Base-by-base conservation (phyloP, 1,284 basidiomycete genomes). In the Tilletia walkeri region DNA sequence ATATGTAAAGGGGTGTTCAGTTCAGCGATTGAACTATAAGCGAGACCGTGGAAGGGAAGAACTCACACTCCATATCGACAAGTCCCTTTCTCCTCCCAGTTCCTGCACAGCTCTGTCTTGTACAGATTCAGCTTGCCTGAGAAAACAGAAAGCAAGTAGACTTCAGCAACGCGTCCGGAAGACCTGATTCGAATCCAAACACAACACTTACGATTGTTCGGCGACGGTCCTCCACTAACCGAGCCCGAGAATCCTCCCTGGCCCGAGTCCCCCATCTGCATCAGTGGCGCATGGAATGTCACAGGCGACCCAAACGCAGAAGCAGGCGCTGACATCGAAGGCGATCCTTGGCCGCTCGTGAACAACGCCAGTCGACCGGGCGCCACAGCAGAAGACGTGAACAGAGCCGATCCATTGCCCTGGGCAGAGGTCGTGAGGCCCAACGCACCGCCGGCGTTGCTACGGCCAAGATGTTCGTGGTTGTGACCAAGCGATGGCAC, bases 31-130 rank as follows among this genome's bases (percentile, higher is more conserved):
- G 24, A 30, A 30, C 24, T 30, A 30, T 30, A 30, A 30, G 24
- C 24, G 24, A 30, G 24, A 30, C 24, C 24, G 24, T 30, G 24
- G 18, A 67, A 45, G 41, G 41, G 41, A 45, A 34, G 10, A 5
- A 30, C 73, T 68, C 54, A 75, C 72, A 49, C 63, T 66, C 90
- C 91, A 78, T 95, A 95, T 59, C 92, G 88, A 84, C 93, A 95
- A n/a, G 87, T 86, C 1, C 92, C 92, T 81, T 93, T 93, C 85
- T 95, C 93, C 83, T 94, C 93, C 92, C 93, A 95, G 82, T 92
- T 93, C 73, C 93, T 87, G 85, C 93, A 95, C 47, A 94, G 79
- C 82, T 95, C 93, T 0, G 93, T 95, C 87, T 95, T 95, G 87
- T 94, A 95, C 65, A 94, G 82, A 30, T 91, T 91, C 45, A 92